Evolutionary conservation across 495 filamentous ascomycete genomes (phyloP).

Genomic region (Neurospora cerealis): DNA sequence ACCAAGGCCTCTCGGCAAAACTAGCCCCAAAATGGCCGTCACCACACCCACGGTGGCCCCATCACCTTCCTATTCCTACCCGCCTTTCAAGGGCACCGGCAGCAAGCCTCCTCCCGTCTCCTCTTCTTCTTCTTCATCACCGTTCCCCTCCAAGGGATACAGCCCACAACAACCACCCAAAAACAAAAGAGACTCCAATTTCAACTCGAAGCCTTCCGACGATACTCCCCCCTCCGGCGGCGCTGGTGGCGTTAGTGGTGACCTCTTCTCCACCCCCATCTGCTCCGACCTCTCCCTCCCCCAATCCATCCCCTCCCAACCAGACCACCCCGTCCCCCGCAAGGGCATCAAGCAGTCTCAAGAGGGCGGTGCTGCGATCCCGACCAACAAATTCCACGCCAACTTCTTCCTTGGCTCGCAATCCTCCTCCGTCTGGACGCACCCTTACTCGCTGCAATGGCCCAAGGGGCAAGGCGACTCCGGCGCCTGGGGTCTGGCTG

Average conservation of each 20-base stretch:
- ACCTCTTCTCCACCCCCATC: conserved; percentile 49
- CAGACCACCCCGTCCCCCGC: conserved; percentile 31
- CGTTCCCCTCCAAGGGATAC: neutral
- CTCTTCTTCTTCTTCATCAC: neutral
- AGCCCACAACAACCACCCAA: neutral
- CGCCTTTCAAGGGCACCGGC: neutral
- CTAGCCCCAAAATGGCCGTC: neutral
- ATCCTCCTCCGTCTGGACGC: conserved; percentile 59
- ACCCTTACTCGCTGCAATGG: conserved; percentile 81
- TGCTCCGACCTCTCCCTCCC: conserved; percentile 47
- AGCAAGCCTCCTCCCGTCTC: neutral
- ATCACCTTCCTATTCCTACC: neutral
- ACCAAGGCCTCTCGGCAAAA: neutral
- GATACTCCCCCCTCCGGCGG: neutral
- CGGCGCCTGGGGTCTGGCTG: conserved; percentile 63
- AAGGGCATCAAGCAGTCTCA: conserved; percentile 28
- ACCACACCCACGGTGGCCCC: neutral
- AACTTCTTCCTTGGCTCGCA: conserved; percentile 79
- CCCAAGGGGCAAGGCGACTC: conserved; percentile 55
- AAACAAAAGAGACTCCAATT: neutral
- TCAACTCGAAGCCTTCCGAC: neutral
- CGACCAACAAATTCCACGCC: conserved; percentile 88
- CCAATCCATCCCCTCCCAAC: conserved; percentile 37
- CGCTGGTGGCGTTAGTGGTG: neutral
- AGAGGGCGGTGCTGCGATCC: conserved; percentile 40